Evolutionary conservation across 1,284 basidiomycete species (phyloP).

Genomic region (Tylopilus orsonianus): DNA sequence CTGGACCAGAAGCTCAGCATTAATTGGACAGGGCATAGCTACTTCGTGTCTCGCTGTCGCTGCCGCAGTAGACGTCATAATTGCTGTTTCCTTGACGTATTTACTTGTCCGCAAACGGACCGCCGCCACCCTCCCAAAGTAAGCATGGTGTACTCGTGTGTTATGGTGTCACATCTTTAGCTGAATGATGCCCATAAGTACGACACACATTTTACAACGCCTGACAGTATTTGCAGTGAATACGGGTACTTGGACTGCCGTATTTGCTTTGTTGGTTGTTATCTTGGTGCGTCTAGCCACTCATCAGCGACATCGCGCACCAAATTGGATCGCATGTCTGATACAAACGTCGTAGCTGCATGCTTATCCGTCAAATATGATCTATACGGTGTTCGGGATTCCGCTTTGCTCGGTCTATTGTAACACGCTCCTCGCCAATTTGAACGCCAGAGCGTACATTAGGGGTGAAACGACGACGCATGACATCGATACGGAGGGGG

Average conservation of each 20-base stretch:
- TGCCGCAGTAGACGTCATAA: constrained; percentile 4
- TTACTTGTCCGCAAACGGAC: constrained; percentile 4
- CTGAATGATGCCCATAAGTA: constrained; percentile 8
- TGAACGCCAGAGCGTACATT: constrained; percentile 10
- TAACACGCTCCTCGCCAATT: constrained; percentile 10
- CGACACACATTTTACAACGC: constrained; percentile 8
- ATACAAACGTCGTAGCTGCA: constrained; percentile 1
- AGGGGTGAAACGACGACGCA: not conserved
- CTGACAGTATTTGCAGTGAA: constrained; percentile 13
- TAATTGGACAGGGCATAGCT: not conserved
- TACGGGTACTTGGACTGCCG: constrained; percentile 15
- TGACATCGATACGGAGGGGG: not conserved
- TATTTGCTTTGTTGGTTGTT: constrained; percentile 6
- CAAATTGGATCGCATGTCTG: too few relatives aligned
- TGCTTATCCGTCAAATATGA: not conserved
- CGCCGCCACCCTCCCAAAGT: constrained; percentile 3
- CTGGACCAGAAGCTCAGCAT: not conserved
- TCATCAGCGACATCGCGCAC: too few relatives aligned
- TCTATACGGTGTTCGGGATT: not conserved
- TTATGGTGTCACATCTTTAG: too few relatives aligned
- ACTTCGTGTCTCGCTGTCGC: constrained; percentile 5
- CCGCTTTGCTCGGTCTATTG: constrained; percentile 18
- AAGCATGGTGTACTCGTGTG: too few relatives aligned
- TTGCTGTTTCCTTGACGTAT: constrained; percentile 4
- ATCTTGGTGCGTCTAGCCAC: constrained; percentile 12